phyloP scores from a whole-genome alignment of 2,329 filamentous ascomycete genomes.

The Seiridium unicorne region DNA sequence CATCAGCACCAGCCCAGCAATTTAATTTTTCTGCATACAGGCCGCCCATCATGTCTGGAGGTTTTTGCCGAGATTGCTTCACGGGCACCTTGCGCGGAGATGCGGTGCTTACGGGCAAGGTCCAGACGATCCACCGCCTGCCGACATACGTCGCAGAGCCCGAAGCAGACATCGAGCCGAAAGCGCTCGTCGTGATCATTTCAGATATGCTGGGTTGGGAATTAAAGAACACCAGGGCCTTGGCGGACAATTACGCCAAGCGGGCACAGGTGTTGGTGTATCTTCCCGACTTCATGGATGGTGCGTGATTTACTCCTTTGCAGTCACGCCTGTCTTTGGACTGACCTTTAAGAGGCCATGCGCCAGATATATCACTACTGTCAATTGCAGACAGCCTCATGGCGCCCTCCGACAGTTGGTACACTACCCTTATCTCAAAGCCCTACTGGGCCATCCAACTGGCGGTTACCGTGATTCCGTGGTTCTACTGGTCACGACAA shows the following conservation, averaged over 20 bases:
- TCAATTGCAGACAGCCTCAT: slow-evolving; percentile 9
- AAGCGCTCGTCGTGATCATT: slow-evolving; percentile 38
- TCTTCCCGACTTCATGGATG: slow-evolving; percentile 51
- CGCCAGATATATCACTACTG: slow-evolving; percentile 2
- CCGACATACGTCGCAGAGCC: slow-evolving; percentile 41
- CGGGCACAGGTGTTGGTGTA: slow-evolving; percentile 43
- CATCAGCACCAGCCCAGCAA: not conserved
- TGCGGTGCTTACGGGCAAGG: slow-evolving; percentile 35
- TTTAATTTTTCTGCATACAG: no score
- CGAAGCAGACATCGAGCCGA: slow-evolving; percentile 17
- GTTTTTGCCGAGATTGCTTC: slow-evolving; percentile 26
- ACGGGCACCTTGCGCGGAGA: slow-evolving; percentile 35
- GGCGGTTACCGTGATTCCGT: slow-evolving; percentile 12
- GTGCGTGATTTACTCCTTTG: slow-evolving; percentile 18
- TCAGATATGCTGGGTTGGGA: slow-evolving; percentile 50
- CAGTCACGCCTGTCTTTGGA: not conserved
- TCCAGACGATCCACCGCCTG: slow-evolving; percentile 39
- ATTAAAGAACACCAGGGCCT: slow-evolving; percentile 43
- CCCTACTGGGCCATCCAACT: slow-evolving; percentile 2
- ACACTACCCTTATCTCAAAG: slow-evolving; percentile 6
- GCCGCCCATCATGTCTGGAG: not conserved
- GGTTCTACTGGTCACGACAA: slow-evolving; percentile 22
- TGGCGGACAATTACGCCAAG: slow-evolving; percentile 48
- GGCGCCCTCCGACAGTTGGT: slow-evolving; percentile 1
- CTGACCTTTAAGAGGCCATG: not conserved